Base-by-base conservation (phyloP, 106 monocot species). In the Allium cepa region DNA sequence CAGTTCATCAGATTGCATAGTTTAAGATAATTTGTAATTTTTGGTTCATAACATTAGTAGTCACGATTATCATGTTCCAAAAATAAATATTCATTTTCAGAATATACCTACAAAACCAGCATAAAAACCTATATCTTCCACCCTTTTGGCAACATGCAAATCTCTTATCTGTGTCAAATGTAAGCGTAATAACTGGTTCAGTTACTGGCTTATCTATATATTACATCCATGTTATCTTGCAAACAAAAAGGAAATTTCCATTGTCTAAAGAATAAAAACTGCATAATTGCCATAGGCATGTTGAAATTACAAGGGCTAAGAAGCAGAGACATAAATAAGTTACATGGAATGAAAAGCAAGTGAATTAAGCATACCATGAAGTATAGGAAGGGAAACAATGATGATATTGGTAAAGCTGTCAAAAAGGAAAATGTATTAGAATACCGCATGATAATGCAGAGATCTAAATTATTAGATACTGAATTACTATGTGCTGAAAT, bases 381-480 rank as follows among this genome's bases (percentile, higher is more conserved):
- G 55, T 94, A 94, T 62, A 94, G 76, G 81, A 82, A 94, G 62
- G 94, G 94, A 72, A 94, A 94, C 71, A 94, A 70, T 57, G 90
- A 90, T 69, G 90, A 77, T 72, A 82, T 80, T 58, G 94, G 81
- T 47, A 94, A 68, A 56, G 75, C 94, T 94, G 93, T 36, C 36
- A 36, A 36, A 36, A 36, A 36, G 36, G 36, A 36, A 36, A 36
- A 36, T 1, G 36, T 36, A 36, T 36, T 36, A 36, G 36, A 36
- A 36, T 36, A 36, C 36, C 3, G 36, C 36, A 36, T 22, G 22
- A 36, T 36, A 36, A 1, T 5, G 36, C 36, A 36, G 36, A 36
- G 36, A 36, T 36, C 1, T 36, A 36, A 36, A 36, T 36, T 36
- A 4, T 5, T 36, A 36, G 36, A 36, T 0, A 36, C 4, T 36